phyloP scores from a whole-genome alignment of 2,329 filamentous ascomycete species.

The Monosporascus sp. region DNA sequence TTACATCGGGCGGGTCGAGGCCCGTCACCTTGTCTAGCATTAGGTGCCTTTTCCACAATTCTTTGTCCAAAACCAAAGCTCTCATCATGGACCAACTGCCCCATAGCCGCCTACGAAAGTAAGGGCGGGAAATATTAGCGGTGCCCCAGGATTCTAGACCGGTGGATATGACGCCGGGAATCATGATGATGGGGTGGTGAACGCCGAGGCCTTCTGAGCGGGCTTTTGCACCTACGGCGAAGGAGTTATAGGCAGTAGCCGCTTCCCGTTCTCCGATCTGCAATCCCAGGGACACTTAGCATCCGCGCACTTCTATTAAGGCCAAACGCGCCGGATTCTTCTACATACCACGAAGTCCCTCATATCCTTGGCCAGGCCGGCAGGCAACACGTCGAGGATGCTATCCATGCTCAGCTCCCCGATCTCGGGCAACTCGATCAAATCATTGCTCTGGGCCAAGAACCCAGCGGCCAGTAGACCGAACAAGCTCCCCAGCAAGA shows the following conservation, averaged over 20 bases:
- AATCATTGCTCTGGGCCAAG: constrained; percentile 82
- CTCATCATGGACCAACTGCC: constrained; percentile 99
- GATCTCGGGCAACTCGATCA: constrained; percentile 72
- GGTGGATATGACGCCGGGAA: constrained; percentile 95
- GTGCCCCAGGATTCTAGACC: constrained; percentile 97
- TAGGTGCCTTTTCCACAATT: constrained; percentile 90
- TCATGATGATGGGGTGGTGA: constrained; percentile 89
- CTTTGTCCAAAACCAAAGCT: constrained; percentile 86
- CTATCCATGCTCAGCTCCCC: constrained; percentile 77
- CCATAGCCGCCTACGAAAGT: constrained; percentile 93
- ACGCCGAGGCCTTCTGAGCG: constrained; percentile 74
- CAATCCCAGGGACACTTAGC: constrained; percentile 4
- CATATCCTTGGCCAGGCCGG: constrained; percentile 79
- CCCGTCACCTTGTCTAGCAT: constrained; percentile 94
- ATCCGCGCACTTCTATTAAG: neutral
- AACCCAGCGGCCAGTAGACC: constrained; percentile 84
- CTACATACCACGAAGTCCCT: constrained; percentile 71
- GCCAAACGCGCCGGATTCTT: constrained; percentile 5
- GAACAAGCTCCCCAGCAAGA: constrained; percentile 82
- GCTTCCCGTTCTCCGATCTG: constrained; percentile 78
- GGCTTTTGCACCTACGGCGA: constrained; percentile 81
- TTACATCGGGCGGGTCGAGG: constrained; percentile 83
- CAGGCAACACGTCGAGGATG: constrained; percentile 81
- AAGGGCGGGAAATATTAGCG: constrained; percentile 73
- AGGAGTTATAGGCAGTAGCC: constrained; percentile 86